These are phyloP conservation scores for Capsicum pubescens DNA, from an alignment of 257 asterid genomes.

Conservation along the genomic window DNA sequence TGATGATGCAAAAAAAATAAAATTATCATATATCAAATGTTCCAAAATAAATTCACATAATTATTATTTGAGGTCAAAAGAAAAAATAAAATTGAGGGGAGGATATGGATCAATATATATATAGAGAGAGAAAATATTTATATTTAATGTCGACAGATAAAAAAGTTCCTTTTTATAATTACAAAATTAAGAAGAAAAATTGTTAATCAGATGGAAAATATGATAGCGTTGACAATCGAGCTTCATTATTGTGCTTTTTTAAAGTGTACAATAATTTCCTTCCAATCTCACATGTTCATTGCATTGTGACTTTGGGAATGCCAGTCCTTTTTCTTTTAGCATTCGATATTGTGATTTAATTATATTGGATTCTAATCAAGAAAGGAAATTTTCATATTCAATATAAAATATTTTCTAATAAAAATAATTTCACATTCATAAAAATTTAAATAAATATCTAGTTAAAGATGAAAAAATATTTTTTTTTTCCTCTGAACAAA, in stretches of 20 bases:
- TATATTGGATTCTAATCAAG: background rate
- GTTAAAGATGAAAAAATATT: no score
- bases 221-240: background rate
- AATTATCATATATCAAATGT: background rate
- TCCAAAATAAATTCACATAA: background rate
- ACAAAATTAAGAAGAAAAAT: background rate
- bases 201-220: background rate
- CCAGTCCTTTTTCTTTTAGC: background rate
- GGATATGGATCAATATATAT: background rate
- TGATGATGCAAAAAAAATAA: no score
- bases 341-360: background rate
- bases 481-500: background rate
- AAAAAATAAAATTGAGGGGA: no score
- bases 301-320: background rate
- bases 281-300: conserved; percentile 12
- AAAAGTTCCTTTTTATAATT: background rate
- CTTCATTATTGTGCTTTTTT: conserved; percentile 10
- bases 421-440: background rate
- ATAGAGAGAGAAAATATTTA: background rate
- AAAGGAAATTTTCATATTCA: background rate
- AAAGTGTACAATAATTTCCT: background rate
- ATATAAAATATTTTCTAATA: background rate
- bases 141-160: background rate
- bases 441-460: no score
- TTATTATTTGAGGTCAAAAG: background rate